A percentile compares a stretch with the other conserved stretches of the same genome.
Evolutionary conservation across 768 basidiomycete genomes (phyloP).

Genomic region (Calocera viscosa): DNA sequence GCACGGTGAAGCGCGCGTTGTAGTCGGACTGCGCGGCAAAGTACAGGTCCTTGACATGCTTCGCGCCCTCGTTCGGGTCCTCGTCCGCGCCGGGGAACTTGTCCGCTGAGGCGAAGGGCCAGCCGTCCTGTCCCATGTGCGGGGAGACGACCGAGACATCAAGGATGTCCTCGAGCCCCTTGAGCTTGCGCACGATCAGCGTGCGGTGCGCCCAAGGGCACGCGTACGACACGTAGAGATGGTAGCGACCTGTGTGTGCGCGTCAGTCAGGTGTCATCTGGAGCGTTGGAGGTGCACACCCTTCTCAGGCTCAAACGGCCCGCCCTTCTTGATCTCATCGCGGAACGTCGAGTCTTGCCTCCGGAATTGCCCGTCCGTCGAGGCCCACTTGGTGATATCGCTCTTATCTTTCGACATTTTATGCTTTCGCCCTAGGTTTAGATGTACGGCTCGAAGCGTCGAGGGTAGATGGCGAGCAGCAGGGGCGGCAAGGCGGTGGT

Average conservation of each 20-base stretch:
- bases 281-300: slow-evolving; percentile 35
- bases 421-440: background rate
- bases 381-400: slow-evolving; percentile 44
- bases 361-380: slow-evolving; percentile 55
- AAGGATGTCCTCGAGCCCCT: slow-evolving; percentile 77
- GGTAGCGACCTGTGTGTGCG: slow-evolving; percentile 10
- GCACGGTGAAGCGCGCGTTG: slow-evolving; percentile 24
- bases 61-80: slow-evolving; percentile 28
- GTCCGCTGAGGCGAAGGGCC: slow-evolving; percentile 20
- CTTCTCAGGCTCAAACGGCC: slow-evolving; percentile 59
- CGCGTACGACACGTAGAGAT: slow-evolving; percentile 15
- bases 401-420: slow-evolving; percentile 17
- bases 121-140: slow-evolving; percentile 16
- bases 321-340: slow-evolving; percentile 42
- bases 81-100: slow-evolving; percentile 24
- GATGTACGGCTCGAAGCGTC: background rate
- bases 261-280: background rate
- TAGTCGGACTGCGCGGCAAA: slow-evolving; percentile 30
- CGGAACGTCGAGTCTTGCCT: slow-evolving; percentile 44
- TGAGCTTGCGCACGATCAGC: slow-evolving; percentile 77
- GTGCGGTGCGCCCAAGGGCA: slow-evolving; percentile 74
- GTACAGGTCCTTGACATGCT: slow-evolving; percentile 31
- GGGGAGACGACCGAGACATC: slow-evolving; percentile 8
- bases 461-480: background rate
- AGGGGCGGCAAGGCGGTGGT: background rate